phyloP scores from a whole-genome alignment of 257 asterid genomes.

The Scutellaria baicalensis region DNA sequence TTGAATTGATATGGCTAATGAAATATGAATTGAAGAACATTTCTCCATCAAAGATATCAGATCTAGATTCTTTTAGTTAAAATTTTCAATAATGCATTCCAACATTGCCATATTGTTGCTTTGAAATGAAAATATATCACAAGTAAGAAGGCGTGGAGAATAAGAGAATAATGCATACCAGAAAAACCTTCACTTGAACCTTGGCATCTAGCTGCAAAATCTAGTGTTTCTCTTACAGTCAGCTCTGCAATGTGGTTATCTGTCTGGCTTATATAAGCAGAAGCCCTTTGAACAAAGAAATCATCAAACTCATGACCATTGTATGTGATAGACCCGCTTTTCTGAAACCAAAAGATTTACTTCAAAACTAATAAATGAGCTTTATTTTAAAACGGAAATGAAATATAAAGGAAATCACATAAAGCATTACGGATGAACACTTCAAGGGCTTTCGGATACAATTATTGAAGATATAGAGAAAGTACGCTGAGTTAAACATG shows the following conservation, averaged over 20 bases:
- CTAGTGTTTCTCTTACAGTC: slow-evolving; percentile 86
- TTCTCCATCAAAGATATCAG: neutral
- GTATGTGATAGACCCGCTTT: slow-evolving; percentile 55
- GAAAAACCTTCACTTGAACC: slow-evolving; percentile 73
- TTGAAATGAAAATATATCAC: neutral
- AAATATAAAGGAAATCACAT: neutral
- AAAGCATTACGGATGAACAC: neutral
- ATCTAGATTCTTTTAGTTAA: neutral
- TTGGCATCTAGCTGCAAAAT: slow-evolving; percentile 91
- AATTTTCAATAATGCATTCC: neutral
- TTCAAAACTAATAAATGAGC: neutral
- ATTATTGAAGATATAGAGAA: neutral
- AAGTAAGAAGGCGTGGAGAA: neutral
- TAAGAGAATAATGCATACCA: slow-evolving; percentile 23
- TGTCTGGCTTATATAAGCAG: slow-evolving; percentile 84
- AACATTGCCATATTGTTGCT: neutral
- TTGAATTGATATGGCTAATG: neutral
- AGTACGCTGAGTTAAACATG: neutral
- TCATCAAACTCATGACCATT: slow-evolving; percentile 66
- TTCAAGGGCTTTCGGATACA: neutral
- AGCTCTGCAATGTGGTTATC: slow-evolving; percentile 85
- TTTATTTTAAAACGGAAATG: neutral
- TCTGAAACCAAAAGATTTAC: slow-evolving; percentile 38
- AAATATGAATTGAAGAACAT: neutral
- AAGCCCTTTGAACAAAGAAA: slow-evolving; percentile 65